Evolutionary conservation across 169 alveolate species (phyloP), one percentile per base, ranked within the genome.

Genomic region (Babesia caballi): DNA sequence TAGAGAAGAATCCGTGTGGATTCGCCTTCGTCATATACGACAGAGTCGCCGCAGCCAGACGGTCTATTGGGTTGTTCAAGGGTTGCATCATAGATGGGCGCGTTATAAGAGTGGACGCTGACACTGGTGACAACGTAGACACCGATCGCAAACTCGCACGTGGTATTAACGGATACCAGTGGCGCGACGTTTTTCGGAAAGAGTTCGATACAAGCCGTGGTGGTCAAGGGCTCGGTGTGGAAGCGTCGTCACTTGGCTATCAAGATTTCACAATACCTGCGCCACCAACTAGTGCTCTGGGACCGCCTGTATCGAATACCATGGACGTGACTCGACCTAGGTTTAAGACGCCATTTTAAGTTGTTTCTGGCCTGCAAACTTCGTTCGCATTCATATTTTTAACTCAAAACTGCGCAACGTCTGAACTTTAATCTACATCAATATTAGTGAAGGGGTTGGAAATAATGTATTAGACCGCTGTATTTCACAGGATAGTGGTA

Each of bases 31-130:
- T 87, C 15, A 68, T 83, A n/a, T 87, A 83, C 59, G 77, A 80
- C 49, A 74, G 54, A 38, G 60, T 61, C 52, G 84, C 80, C 47
- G 85, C 89, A 17, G 86, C 86, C 36, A 87, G 50, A 25, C 85
- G 84, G 23, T 81, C 93, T 3, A 83, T 87, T 30, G 82, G 82
- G 14, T 47, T 83, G 70, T 71, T 87, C 35, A 87, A 87, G 49
- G 89, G 89, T 21, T 87, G 90, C n/a, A 65, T 83, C 25, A 68
- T 87, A n/a, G 93, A 87, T 57, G 91, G 93, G 0, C 66, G 93
- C 30, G 82, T 87, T 28, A 83, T 87, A 53, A 66, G 93, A 41
- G 93, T 87, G 15, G 93, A 87, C 66, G 88, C 85, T 42, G 93
- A 87, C 59, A 51, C 89, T 12, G 93, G 93, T 2, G 76, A 69